phyloP scores from a whole-genome alignment of 148 eudicot genomes.

The Spergularia marina region DNA sequence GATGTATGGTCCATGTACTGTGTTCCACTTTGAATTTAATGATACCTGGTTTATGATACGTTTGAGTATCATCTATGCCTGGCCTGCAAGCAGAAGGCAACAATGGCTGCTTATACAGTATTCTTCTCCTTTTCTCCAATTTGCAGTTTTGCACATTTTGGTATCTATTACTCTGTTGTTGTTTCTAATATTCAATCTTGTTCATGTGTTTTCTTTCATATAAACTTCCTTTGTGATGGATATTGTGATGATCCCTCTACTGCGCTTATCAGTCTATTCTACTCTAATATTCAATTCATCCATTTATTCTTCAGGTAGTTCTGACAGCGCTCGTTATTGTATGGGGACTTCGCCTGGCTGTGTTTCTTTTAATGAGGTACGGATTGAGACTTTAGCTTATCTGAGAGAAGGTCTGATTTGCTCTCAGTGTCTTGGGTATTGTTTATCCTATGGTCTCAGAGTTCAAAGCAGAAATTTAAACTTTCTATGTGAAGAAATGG shows the following conservation, averaged over 20 bases:
- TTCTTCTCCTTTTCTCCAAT: too few species aligned
- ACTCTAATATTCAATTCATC: neutral
- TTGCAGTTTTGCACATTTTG: too few species aligned
- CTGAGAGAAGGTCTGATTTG: neutral
- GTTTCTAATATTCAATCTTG: neutral
- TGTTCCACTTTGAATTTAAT: neutral
- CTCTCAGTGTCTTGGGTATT: neutral
- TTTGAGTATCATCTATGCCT: neutral
- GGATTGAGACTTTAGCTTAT: neutral
- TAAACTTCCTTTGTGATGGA: neutral
- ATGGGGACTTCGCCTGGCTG: constrained; percentile 91
- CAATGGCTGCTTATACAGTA: too few species aligned
- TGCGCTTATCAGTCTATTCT: neutral
- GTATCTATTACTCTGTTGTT: neutral
- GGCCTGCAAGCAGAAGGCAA: neutral
- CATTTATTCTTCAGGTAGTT: constrained; percentile 52
- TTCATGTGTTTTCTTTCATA: neutral
- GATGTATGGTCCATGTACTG: too few species aligned
- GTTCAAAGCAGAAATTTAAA: too few species aligned
- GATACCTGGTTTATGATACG: constrained; percentile 5
- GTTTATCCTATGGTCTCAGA: too few species aligned
- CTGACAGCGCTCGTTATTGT: constrained; percentile 58
- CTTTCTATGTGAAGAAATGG: neutral
- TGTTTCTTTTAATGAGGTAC: constrained; percentile 91
- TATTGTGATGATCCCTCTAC: neutral